A percentile compares a stretch with the other conserved stretches of the same genome.
phyloP scores from a whole-genome alignment of 495 filamentous ascomycete genomes.

The Cetradonia linearis region DNA sequence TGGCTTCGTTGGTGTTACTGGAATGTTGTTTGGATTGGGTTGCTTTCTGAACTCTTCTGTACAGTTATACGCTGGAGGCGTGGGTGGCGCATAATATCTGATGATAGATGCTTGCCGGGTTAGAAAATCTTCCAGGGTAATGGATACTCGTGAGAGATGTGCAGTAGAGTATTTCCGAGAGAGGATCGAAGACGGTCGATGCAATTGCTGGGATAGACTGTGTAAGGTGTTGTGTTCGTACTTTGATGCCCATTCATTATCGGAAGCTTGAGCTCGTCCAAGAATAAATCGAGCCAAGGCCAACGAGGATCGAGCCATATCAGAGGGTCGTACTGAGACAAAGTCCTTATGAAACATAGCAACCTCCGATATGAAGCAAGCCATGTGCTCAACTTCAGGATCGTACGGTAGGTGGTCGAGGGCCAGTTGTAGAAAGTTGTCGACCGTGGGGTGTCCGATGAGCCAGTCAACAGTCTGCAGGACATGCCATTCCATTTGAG shows the following conservation, averaged over 20 bases:
- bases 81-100: slow-evolving; percentile 48
- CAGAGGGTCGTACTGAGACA: slow-evolving; percentile 76
- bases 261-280: slow-evolving; percentile 60
- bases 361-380: slow-evolving; percentile 86
- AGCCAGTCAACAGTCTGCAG: slow-evolving; percentile 95
- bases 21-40: slow-evolving; percentile 41
- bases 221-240: slow-evolving; percentile 75
- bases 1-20: slow-evolving; percentile 79
- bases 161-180: slow-evolving; percentile 78
- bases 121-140: slow-evolving; percentile 76
- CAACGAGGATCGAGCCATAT: slow-evolving; percentile 79
- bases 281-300: slow-evolving; percentile 82
- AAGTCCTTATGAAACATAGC: slow-evolving; percentile 94
- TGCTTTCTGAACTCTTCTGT: slow-evolving; percentile 44
- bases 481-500: slow-evolving; percentile 99
- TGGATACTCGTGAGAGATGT: slow-evolving; percentile 72
- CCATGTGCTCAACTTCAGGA: slow-evolving; percentile 85
- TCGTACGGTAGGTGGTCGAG: slow-evolving; percentile 57
- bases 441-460: slow-evolving; percentile 90
- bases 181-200: slow-evolving; percentile 76
- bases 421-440: slow-evolving; percentile 74
- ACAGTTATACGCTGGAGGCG: slow-evolving; percentile 54
- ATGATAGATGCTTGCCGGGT: slow-evolving; percentile 67
- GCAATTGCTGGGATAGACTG: slow-evolving; percentile 72
- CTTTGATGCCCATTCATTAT: slow-evolving; percentile 67